Evolutionary conservation across 192 early-diverging fungal genomes (phyloP), one percentile per base, ranked within the genome.

Genomic region (Coemansia sp.): DNA sequence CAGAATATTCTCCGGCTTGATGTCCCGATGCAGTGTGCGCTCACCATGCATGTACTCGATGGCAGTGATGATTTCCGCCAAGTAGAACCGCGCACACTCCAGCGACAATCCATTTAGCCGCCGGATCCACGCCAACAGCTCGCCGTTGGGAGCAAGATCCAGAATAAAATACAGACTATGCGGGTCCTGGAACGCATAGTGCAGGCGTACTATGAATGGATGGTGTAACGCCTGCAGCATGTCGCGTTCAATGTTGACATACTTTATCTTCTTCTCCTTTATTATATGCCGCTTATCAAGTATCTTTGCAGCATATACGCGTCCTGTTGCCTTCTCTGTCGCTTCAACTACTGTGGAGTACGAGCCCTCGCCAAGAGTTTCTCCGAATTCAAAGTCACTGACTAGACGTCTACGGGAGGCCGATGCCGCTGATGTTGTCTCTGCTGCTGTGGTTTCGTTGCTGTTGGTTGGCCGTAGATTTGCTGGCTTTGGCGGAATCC

Each of bases 1-100:
- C 46, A 99, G 75, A 48, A 98, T 94, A 66, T 93, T 92, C 82
- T 99, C 98, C 15, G 96, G 98, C 80, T 99, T 99, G 16, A 99
- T 72, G 75, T 99, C 97, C 21, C 97, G 85, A 65, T 99, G 97
- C 60, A 99, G 88, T 41, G 97, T 88, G 36, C 89, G 88, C 60
- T 89, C 87, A 61, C 58, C 73, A 71, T 99, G 98, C 67, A 99
- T 86, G 74, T 98, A 93, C 56, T 96, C 94, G 36, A 99, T 82
- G 0, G 90, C 93, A 2, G 85, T 76, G 19, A 97, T 62, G 22
- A 99, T 90, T 78, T 99, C 93, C 5, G 92, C 90, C 19, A 89
- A 78, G 82, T 98, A 99, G 66, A 93, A 98, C 45, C 85, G 82
- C 7, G 94, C 88, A 10, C 85, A 88, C 22, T 88, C 85, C n/a